A percentile compares a stretch with the other conserved stretches of the same genome.
Conservation (phyloP, 2,329 filamentous ascomycete genomes). For the Sphaerulina musiva region DNA sequence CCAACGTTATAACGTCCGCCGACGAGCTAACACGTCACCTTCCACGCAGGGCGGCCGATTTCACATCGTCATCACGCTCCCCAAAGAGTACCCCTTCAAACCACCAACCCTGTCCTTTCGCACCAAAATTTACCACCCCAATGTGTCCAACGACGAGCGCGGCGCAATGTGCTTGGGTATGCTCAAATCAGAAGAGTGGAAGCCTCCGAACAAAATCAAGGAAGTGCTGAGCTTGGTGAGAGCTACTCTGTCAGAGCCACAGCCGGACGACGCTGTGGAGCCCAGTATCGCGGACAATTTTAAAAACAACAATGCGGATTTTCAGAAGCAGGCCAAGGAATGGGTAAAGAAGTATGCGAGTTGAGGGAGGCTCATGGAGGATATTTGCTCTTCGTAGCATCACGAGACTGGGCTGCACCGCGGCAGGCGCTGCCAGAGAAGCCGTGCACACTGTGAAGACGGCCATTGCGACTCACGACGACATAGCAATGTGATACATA, state of each 20-base stretch:
- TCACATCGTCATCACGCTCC: conserved; percentile 65
- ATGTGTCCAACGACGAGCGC: conserved; percentile 78
- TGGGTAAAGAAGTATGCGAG: conserved; percentile 69
- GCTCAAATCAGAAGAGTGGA: conserved; percentile 84
- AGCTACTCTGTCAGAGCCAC: conserved; percentile 69
- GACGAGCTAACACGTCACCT: background rate
- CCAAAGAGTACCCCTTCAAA: conserved; percentile 83
- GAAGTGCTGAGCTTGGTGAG: conserved; percentile 72
- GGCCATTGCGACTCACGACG: too few relatives aligned
- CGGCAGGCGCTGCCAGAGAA: too few relatives aligned
- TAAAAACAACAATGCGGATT: conserved; percentile 59
- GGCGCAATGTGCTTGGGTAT: conserved; percentile 81
- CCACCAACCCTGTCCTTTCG: conserved; percentile 70
- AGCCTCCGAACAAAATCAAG: conserved; percentile 71
- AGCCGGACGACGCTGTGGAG: conserved; percentile 86
- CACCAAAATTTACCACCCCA: conserved; percentile 93
- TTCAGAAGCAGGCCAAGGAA: conserved; percentile 66
- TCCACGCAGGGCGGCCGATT: conserved; percentile 59
- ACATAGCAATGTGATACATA: too few relatives aligned
- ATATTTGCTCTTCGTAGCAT: too few relatives aligned
- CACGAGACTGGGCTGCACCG: too few relatives aligned
- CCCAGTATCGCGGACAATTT: conserved; percentile 78
- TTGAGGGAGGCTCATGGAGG: background rate
- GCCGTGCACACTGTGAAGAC: too few relatives aligned
- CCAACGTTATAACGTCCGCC: background rate